Conservation (phyloP, 441 rosid genomes). For the Capsella rubella region DNA sequence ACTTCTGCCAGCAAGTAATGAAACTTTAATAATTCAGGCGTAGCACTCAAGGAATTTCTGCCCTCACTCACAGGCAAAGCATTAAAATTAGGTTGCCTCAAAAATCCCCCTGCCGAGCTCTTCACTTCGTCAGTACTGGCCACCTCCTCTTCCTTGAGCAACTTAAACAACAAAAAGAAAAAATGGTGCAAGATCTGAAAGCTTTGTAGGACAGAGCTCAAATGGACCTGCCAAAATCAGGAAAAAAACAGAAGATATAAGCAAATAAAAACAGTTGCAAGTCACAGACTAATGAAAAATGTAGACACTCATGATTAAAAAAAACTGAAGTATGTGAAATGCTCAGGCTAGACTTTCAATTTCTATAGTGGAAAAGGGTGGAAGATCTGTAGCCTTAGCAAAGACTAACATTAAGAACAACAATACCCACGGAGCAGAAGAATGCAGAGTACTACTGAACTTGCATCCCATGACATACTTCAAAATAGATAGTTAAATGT, state of each 20-base stretch:
- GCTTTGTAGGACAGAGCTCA: conserved; percentile 68
- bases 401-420: conserved; percentile 22
- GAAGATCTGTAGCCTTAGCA: conserved; percentile 28
- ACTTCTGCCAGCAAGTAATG: conserved; percentile 61
- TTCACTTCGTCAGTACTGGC: conserved; percentile 48
- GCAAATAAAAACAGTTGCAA: conserved; percentile 27
- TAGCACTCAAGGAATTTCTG: conserved; percentile 48
- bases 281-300: conserved; percentile 23
- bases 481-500: conserved; percentile 13
- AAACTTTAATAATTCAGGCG: conserved; percentile 58
- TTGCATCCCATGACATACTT: conserved; percentile 19
- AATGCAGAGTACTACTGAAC: conserved; percentile 23
- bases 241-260: conserved; percentile 25
- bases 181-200: conserved; percentile 88
- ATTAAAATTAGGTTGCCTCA: conserved; percentile 69
- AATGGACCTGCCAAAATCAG: conserved; percentile 68
- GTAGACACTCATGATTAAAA: conserved; percentile 3
- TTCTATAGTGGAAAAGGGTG: conserved; percentile 17
- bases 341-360: conserved; percentile 25
- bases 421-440: conserved; percentile 5
- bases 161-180: conserved; percentile 80
- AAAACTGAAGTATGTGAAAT: conserved; percentile 12
- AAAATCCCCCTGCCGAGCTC: conserved; percentile 82
- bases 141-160: conserved; percentile 70
- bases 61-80: conserved; percentile 48